Evolutionary conservation across 768 basidiomycete genomes (phyloP).

Genomic region (Pleurotus eryngii): DNA sequence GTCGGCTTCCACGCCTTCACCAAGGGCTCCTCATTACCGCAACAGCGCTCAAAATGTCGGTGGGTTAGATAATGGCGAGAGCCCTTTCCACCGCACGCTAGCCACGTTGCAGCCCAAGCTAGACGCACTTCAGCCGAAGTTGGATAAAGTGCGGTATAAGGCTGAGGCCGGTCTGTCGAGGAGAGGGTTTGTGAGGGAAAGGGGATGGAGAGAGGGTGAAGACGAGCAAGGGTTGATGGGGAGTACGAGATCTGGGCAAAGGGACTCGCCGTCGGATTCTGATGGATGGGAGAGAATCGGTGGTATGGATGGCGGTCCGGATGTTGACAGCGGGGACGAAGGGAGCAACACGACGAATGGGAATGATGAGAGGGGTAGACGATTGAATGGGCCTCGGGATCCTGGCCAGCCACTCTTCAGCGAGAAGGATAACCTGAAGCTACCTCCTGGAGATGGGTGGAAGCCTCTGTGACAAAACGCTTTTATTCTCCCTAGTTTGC

Average conservation of each 20-base stretch:
- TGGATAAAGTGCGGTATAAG: slow-evolving; percentile 67
- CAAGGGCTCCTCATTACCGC: background rate
- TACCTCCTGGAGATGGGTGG: slow-evolving; percentile 60
- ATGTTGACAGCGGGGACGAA: slow-evolving; percentile 17
- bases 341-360: slow-evolving; percentile 7
- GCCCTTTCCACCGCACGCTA: slow-evolving; percentile 42
- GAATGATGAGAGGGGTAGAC: slow-evolving; percentile 6
- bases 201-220: slow-evolving; percentile 35
- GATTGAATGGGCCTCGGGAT: slow-evolving; percentile 9
- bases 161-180: slow-evolving; percentile 65
- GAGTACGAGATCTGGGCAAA: background rate
- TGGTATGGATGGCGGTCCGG: slow-evolving; percentile 12
- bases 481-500: too few species aligned
- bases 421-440: slow-evolving; percentile 56
- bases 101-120: slow-evolving; percentile 33
- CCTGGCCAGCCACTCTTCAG: slow-evolving; percentile 17
- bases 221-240: slow-evolving; percentile 29
- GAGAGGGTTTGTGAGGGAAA: slow-evolving; percentile 44
- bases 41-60: background rate
- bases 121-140: slow-evolving; percentile 39
- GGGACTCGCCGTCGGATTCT: slow-evolving; percentile 11
- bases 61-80: background rate
- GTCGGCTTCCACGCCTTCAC: slow-evolving; percentile 15
- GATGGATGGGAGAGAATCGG: slow-evolving; percentile 20
- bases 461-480: slow-evolving; percentile 19